A percentile compares a stretch with the other conserved stretches of the same genome.
Evolutionary conservation across 2,329 filamentous ascomycete species (phyloP).

Genomic region (Colletotrichum sp.): DNA sequence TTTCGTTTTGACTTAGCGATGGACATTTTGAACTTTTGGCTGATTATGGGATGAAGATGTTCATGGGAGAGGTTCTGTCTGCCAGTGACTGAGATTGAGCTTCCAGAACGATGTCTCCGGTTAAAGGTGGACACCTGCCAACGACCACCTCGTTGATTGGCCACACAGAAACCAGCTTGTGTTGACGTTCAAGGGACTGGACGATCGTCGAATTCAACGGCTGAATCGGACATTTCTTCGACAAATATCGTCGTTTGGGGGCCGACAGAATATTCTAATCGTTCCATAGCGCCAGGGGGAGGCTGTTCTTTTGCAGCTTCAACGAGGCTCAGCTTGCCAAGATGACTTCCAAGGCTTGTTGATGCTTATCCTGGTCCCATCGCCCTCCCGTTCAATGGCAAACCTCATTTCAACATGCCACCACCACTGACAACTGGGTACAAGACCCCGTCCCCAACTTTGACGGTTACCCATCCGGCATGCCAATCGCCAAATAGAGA

Average conservation of each 20-base stretch:
- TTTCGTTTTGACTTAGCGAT: not conserved
- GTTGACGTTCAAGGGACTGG: not conserved
- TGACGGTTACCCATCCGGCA: fast-evolving
- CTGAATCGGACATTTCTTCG: not conserved
- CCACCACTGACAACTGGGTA: not conserved
- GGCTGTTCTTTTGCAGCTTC: not conserved
- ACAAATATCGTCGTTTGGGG: not conserved
- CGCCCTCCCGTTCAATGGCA: not conserved
- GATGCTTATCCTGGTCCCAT: not conserved
- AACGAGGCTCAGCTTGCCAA: not conserved
- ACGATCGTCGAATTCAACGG: not conserved
- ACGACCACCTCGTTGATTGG: not conserved
- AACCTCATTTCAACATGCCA: not conserved
- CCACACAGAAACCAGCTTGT: not conserved
- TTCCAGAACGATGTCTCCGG: not conserved
- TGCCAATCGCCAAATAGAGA: not conserved
- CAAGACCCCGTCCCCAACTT: not conserved
- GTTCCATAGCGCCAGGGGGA: not conserved
- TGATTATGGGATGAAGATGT: fast-evolving
- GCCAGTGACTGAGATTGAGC: not conserved
- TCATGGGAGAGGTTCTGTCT: not conserved
- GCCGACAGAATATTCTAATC: not conserved
- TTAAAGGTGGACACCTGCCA: not conserved
- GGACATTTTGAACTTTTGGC: not conserved
- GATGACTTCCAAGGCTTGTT: not conserved